Percentiles rank a stretch among this genome's conserved stretches.
These are phyloP conservation scores for Xylaria bambusicola DNA, from an alignment of 495 filamentous ascomycete genomes.

Conservation along the genomic window DNA sequence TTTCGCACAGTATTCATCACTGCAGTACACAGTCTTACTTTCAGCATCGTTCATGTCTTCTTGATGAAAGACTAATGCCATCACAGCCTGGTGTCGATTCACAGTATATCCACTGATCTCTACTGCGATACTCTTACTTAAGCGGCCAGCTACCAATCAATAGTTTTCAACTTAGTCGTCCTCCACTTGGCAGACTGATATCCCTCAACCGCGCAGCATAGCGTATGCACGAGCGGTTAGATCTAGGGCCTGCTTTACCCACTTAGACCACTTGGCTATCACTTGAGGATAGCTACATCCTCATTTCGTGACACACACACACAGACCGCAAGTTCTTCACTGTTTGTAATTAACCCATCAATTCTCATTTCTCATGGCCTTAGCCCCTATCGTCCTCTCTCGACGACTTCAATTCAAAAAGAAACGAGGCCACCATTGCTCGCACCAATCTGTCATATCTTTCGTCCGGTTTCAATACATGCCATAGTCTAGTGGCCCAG, in stretches of 20 bases:
- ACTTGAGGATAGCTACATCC: constrained; percentile 5
- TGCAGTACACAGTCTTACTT: no score
- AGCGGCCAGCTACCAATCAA: background rate
- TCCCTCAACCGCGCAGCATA: background rate
- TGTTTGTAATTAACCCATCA: constrained; percentile 11
- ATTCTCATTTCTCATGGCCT: background rate
- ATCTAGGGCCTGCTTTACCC: constrained; percentile 1
- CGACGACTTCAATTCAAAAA: constrained; percentile 1
- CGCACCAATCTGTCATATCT: background rate
- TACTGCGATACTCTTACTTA: background rate
- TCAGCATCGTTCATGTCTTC: background rate
- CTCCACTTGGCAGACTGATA: background rate
- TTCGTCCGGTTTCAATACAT: background rate
- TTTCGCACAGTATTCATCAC: constrained; percentile 6
- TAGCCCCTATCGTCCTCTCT: background rate
- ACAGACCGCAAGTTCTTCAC: constrained; percentile 15
- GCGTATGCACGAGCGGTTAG: background rate
- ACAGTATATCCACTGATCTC: background rate
- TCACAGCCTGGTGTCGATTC: background rate
- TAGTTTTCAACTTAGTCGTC: background rate
- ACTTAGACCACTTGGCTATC: constrained; percentile 11
- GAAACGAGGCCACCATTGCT: background rate
- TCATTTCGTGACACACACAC: background rate
- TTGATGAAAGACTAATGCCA: background rate
- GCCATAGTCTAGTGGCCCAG: background rate